These are phyloP conservation scores for Ophiostoma sp. DNA, from an alignment of 2,329 filamentous ascomycete genomes.

Conservation along the genomic window DNA sequence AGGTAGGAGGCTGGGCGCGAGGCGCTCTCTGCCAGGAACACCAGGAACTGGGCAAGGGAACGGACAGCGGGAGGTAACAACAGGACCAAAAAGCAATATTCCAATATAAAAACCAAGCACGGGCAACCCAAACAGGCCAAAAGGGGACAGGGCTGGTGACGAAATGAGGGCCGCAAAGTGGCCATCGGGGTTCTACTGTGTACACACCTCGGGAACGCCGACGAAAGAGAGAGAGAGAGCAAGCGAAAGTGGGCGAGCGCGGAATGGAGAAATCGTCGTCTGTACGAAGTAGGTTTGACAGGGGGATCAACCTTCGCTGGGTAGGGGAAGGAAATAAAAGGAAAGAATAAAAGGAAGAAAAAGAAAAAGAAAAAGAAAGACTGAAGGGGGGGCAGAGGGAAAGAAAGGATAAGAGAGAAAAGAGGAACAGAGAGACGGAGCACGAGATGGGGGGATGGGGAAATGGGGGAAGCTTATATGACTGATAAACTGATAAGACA, in stretches of 20 bases:
- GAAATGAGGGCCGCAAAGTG: not conserved
- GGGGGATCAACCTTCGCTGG: not conserved
- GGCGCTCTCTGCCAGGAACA: not conserved
- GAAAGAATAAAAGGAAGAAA: not conserved
- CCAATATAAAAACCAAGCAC: not conserved
- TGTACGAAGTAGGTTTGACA: not conserved
- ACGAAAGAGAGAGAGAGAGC: not conserved
- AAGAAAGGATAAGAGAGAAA: not conserved
- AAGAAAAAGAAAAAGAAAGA: slow-evolving; percentile 3
- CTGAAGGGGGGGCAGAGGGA: not conserved
- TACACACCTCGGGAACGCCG: slow-evolving; percentile 20
- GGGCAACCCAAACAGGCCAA: not conserved
- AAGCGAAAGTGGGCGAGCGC: not conserved
- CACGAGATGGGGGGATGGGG: not conserved
- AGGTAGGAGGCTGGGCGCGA: not conserved
- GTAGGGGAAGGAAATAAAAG: not conserved
- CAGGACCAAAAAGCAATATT: not conserved
- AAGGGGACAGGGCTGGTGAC: not conserved
- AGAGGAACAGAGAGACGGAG: not conserved
- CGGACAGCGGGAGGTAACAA: not conserved
- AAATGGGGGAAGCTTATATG: slow-evolving; percentile 21
- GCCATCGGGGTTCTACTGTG: slow-evolving; percentile 7
- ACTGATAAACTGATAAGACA: slow-evolving; percentile 24
- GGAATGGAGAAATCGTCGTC: not conserved
- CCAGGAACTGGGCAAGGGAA: not conserved